Base-by-base conservation (phyloP, 805 yeast species). In the Candida stauntonica region DNA sequence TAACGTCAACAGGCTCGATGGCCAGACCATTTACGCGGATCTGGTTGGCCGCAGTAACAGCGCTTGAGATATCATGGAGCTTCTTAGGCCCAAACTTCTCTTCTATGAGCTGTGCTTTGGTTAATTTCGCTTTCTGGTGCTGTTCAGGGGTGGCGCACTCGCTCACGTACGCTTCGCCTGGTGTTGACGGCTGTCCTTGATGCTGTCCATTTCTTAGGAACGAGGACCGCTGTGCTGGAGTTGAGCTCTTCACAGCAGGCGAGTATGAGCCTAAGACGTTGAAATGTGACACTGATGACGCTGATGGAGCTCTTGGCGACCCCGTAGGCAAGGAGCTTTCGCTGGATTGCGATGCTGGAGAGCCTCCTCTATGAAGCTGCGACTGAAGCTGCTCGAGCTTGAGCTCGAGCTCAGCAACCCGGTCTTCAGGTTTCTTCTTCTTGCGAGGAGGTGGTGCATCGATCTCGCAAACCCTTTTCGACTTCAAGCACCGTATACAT, bases 401-500 rank as follows among this genome's bases (percentile, higher is more conserved):
- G 38, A 50, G 47, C 42, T 54, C 67, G 33, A 58, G 46, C 36
- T 53, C 67, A 17, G 60, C 59, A 20, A 58, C 54, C 32, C 59
- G 48, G 12, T 48, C 51, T 39, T 58, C 62, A 33, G 55, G 50
- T 39, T 55, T 64, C 40, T 62, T 58, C 38, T 59, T 61, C 48
- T 81, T 76, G 30, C 80, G 67, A 8, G 79, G 64, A 36, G 77
- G 83, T 14, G 75, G 70, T 13, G 75, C 54, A 48, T 85, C 87
- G 38, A 82, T 77, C 43, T 77, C 79, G 62, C 97, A 88, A 24
- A 59, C 60, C 45, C 78, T 68, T 29, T 73, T 70, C 20, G 81
- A 68, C 55, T 78, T 83, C 17, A 73, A 45, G 54, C 97, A 88
- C 29, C 96, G 68, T 11, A 73, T 62, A 61, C 97, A 88, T 0